Percentiles rank a stretch among this genome's conserved stretches.
These are phyloP conservation scores for Trichoderma simmonsii DNA, from an alignment of 2,329 filamentous ascomycete species.

Conservation along the genomic window DNA sequence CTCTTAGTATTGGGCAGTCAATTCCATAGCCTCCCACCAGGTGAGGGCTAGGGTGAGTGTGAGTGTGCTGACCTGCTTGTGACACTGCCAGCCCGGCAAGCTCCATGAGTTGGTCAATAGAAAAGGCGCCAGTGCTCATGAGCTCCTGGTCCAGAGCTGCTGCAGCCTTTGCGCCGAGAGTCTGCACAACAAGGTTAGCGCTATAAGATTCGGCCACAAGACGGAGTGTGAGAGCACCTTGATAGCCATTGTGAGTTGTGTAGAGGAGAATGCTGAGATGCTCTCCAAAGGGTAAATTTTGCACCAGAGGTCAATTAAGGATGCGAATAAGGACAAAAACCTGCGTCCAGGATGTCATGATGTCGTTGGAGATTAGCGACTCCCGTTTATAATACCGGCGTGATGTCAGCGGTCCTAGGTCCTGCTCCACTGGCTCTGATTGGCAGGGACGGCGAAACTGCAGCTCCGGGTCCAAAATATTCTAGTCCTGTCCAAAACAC, in stretches of 20 bases:
- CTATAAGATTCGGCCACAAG: neutral
- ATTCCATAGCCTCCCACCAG: neutral
- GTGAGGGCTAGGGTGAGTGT: neutral
- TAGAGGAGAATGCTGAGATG: neutral
- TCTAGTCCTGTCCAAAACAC: neutral
- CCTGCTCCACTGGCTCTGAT: constrained; percentile 26
- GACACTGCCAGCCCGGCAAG: constrained; percentile 89
- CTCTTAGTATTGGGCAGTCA: neutral
- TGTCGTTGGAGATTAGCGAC: constrained; percentile 9
- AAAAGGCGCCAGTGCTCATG: constrained; percentile 85
- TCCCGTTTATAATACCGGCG: neutral
- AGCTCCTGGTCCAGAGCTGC: constrained; percentile 88
- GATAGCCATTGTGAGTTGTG: neutral
- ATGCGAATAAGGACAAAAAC: neutral
- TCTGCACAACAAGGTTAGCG: constrained; percentile 49
- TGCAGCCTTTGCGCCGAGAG: constrained; percentile 81
- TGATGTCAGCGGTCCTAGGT: constrained; percentile 15
- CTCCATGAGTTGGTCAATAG: constrained; percentile 96
- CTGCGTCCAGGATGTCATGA: constrained; percentile 3
- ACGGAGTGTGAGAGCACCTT: neutral
- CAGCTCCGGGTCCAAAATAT: constrained; percentile 30
- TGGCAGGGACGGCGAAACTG: constrained; percentile 38
- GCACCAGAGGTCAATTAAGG: neutral
- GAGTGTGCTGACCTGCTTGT: constrained; percentile 64
- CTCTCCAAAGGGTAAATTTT: neutral